phyloP scores from a whole-genome alignment of 495 filamentous ascomycete species.

The Lasiosphaeria ovina region DNA sequence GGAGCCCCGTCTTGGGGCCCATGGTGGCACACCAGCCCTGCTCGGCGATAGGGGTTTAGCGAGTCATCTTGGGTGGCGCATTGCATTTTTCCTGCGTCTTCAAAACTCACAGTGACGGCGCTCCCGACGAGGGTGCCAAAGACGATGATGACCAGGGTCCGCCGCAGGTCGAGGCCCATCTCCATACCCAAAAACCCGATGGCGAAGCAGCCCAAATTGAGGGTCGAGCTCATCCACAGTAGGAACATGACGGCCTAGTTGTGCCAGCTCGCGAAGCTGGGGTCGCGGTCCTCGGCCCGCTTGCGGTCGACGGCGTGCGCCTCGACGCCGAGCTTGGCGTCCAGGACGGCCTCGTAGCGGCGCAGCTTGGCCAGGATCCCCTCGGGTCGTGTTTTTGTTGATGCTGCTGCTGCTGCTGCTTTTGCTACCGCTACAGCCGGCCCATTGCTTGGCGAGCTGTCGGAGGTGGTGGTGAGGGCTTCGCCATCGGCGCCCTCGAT shows the following conservation, averaged over 20 bases:
- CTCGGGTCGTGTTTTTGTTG: not conserved
- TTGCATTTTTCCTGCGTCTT: too few relatives aligned
- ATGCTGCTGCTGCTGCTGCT: not conserved
- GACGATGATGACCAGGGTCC: conserved; percentile 52
- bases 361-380: conserved; percentile 38
- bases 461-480: too few relatives aligned
- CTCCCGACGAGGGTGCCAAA: conserved; percentile 48
- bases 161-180: conserved; percentile 48
- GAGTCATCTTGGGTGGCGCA: not conserved
- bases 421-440: too few relatives aligned
- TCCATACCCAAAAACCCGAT: conserved; percentile 50
- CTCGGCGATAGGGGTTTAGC: not conserved
- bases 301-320: conserved; percentile 52
- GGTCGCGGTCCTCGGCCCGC: conserved; percentile 45
- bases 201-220: conserved; percentile 51
- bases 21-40: conserved; percentile 48
- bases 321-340: conserved; percentile 55
- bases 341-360: conserved; percentile 47
- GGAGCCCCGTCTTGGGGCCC: conserved; percentile 50
- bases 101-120: conserved; percentile 44
- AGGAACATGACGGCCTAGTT: conserved; percentile 35
- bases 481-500: too few relatives aligned
- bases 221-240: conserved; percentile 21
- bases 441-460: too few relatives aligned
- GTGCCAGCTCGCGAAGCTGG: conserved; percentile 30